Percentiles rank a stretch among this genome's conserved stretches.
These are phyloP conservation scores for Chytriomyces sp. DNA, from an alignment of 192 early-diverging fungal genomes.

Conservation along the genomic window DNA sequence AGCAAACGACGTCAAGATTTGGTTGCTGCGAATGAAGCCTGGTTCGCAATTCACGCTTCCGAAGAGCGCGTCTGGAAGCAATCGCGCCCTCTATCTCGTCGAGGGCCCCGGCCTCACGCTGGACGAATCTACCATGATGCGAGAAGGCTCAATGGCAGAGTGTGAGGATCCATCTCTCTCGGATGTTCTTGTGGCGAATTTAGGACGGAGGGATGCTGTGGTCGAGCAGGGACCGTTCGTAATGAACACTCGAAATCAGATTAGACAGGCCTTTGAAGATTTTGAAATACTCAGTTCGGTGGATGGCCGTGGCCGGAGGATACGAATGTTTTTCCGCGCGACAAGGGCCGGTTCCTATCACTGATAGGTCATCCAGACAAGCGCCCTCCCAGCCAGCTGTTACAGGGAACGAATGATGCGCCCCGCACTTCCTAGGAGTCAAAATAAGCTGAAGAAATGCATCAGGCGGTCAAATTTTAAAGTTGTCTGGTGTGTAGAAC, in stretches of 20 bases:
- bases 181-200: background rate
- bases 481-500: too few species aligned
- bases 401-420: too few species aligned
- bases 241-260: conserved; percentile 57
- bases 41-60: conserved; percentile 13
- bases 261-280: conserved; percentile 31
- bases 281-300: conserved; percentile 28
- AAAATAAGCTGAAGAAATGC: too few species aligned
- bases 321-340: conserved; percentile 16
- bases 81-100: background rate
- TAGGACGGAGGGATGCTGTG: conserved; percentile 10
- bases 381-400: too few species aligned
- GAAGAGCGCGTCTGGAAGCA: background rate
- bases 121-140: background rate
- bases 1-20: conserved; percentile 21
- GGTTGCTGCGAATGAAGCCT: conserved; percentile 7
- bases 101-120: conserved; percentile 8
- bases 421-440: too few species aligned
- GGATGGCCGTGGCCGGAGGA: conserved; percentile 32
- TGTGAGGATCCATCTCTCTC: background rate
- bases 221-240: conserved; percentile 64
- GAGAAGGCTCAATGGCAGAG: background rate
- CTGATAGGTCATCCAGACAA: background rate
- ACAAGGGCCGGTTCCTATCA: conserved; percentile 14
- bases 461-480: too few species aligned